Evolutionary conservation across 768 basidiomycete species (phyloP).

Genomic region (Auricularia sp.): DNA sequence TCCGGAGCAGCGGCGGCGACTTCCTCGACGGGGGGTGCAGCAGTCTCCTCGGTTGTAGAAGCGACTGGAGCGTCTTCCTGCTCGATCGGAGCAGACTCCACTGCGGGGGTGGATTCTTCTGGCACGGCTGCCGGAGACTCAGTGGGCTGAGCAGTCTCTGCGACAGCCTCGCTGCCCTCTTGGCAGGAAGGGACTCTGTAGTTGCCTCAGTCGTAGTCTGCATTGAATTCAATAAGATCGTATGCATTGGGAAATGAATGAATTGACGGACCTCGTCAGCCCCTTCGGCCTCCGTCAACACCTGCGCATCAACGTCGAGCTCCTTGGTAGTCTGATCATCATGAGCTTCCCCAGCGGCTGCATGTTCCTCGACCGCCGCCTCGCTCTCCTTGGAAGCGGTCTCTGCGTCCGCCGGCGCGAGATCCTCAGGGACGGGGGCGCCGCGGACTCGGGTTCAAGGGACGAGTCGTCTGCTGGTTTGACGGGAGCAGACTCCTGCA

Average conservation of each 20-base stretch:
- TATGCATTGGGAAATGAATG: no score
- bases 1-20: not conserved
- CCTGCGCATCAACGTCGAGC: not conserved
- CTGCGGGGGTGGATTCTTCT: no score
- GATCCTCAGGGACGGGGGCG: not conserved
- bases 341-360: not conserved
- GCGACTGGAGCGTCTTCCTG: no score
- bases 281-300: not conserved
- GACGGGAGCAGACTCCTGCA: no score
- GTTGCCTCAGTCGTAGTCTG: no score
- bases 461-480: no score
- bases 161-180: not conserved
- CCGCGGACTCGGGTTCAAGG: no score
- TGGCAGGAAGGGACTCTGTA: no score
- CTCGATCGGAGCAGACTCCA: no score
- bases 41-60: no score
- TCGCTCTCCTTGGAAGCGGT: not conserved
- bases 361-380: not conserved
- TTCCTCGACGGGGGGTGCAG: not conserved
- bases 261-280: not conserved
- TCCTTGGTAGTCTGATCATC: not conserved
- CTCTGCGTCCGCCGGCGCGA: not conserved
- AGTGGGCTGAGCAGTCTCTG: not conserved
- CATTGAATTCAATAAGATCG: no score
- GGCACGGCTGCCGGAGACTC: no score